Evolutionary conservation across 1,284 basidiomycete genomes (phyloP).

Genomic region (Tilletia indica): DNA sequence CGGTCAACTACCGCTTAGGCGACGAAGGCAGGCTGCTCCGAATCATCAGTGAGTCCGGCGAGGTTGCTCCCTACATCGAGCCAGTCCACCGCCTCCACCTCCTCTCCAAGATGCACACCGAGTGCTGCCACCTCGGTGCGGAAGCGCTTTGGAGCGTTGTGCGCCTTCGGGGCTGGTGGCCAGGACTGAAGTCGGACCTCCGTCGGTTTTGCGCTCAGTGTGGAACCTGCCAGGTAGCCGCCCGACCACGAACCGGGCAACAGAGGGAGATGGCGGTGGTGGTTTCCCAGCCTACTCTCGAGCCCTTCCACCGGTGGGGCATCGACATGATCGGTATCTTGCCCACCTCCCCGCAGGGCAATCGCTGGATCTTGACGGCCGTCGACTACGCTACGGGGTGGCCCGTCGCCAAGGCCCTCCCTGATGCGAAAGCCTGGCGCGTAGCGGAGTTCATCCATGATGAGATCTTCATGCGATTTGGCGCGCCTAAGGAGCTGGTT

Average conservation of each 20-base stretch:
- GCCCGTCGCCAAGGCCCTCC: slow-evolving; percentile 15
- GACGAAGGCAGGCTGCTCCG: slow-evolving; percentile 5
- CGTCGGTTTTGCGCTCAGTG: slow-evolving; percentile 10
- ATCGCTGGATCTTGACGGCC: slow-evolving; percentile 17
- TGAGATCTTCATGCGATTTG: slow-evolving; percentile 9
- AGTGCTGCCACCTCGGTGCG: slow-evolving; percentile 7
- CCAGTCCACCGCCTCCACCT: slow-evolving; percentile 11
- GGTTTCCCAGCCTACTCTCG: not conserved
- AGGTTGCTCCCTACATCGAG: slow-evolving; percentile 10
- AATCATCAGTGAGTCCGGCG: not conserved
- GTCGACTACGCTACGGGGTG: slow-evolving; percentile 20
- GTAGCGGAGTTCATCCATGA: slow-evolving; percentile 20
- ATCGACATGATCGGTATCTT: slow-evolving; percentile 17
- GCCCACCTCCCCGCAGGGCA: slow-evolving; percentile 1
- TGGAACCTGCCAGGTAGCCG: slow-evolving; percentile 14
- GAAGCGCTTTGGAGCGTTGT: not conserved
- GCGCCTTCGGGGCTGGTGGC: slow-evolving; percentile 18
- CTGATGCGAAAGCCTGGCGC: slow-evolving; percentile 2
- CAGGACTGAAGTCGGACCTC: slow-evolving; percentile 5
- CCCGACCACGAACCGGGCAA: not conserved
- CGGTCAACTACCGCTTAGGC: not conserved
- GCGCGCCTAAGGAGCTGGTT: slow-evolving; percentile 17
- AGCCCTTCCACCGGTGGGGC: slow-evolving; percentile 21
- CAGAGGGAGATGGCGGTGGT: slow-evolving; percentile 15
- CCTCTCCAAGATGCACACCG: slow-evolving; percentile 12